These are phyloP conservation scores for Pterocarpus macrocarpus DNA, from an alignment of 306 rosid genomes.

Conservation along the genomic window DNA sequence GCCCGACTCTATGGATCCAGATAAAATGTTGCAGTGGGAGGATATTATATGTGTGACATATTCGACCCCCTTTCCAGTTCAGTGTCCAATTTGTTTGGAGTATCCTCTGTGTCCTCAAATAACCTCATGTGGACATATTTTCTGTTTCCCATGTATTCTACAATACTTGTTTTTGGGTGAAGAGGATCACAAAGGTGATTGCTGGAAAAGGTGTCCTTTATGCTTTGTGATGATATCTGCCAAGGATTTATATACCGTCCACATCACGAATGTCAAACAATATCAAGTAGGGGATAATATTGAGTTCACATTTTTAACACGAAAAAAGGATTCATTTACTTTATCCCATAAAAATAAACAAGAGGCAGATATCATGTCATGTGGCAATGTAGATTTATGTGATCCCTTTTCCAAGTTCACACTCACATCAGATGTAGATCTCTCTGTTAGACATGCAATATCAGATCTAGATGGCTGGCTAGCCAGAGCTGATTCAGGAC, in stretches of 20 bases:
- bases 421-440: slow-evolving; percentile 90
- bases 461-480: slow-evolving; percentile 94
- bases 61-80: slow-evolving; percentile 77
- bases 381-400: slow-evolving; percentile 48
- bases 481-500: slow-evolving; percentile 86
- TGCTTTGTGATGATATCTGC: slow-evolving; percentile 90
- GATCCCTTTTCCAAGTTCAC: slow-evolving; percentile 89
- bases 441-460: slow-evolving; percentile 81
- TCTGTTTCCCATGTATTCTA: slow-evolving; percentile 93
- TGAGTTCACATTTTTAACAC: slow-evolving; percentile 74
- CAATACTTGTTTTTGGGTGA: slow-evolving; percentile 85
- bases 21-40: slow-evolving; percentile 95
- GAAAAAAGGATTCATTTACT: slow-evolving; percentile 73
- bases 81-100: slow-evolving; percentile 98
- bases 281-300: slow-evolving; percentile 71
- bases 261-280: slow-evolving; percentile 76
- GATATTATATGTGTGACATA: slow-evolving; percentile 85
- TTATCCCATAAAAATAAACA: slow-evolving; percentile 58
- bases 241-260: slow-evolving; percentile 84
- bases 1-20: slow-evolving; percentile 82
- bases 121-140: slow-evolving; percentile 95
- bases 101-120: slow-evolving; percentile 92
- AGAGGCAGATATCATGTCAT: slow-evolving; percentile 51
- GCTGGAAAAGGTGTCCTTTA: slow-evolving; percentile 95
- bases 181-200: slow-evolving; percentile 91